Conservation (phyloP, 306 rosid species). For the Benincasa hispida region DNA sequence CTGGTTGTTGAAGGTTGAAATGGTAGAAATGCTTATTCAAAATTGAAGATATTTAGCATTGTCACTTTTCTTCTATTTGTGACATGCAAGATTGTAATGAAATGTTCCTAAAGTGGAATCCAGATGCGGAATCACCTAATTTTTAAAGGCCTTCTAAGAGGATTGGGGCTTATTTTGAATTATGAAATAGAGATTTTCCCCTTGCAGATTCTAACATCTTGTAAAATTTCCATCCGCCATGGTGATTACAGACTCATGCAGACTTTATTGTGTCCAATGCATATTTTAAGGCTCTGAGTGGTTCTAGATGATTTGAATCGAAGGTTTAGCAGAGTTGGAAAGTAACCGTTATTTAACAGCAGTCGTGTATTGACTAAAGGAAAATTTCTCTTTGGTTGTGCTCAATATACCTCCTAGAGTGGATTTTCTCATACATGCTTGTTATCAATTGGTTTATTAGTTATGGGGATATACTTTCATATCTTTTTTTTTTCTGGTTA, state of each 20-base stretch:
- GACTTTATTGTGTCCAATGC: too few relatives aligned
- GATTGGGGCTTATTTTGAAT: neutral
- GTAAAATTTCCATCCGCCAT: neutral
- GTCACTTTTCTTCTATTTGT: neutral
- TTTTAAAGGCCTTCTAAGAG: neutral
- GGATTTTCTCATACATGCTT: neutral
- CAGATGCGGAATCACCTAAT: neutral
- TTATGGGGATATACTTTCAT: neutral
- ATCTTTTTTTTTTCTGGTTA: neutral
- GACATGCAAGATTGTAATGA: neutral
- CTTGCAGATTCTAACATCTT: neutral
- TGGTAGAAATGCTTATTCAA: neutral
- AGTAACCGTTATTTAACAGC: too few relatives aligned
- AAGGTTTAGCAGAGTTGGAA: too few relatives aligned
- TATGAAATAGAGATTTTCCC: neutral
- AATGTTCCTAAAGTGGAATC: neutral
- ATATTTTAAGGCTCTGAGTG: too few relatives aligned
- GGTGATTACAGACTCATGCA: neutral
- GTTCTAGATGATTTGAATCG: too few relatives aligned
- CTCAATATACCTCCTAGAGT: neutral
- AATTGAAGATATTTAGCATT: neutral
- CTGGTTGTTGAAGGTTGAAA: neutral
- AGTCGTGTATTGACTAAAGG: too few relatives aligned
- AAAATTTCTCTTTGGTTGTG: too few relatives aligned
- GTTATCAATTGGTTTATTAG: neutral